These are phyloP conservation scores for Diplodia sapinea DNA, from an alignment of 2,329 filamentous ascomycete genomes.

Conservation along the genomic window DNA sequence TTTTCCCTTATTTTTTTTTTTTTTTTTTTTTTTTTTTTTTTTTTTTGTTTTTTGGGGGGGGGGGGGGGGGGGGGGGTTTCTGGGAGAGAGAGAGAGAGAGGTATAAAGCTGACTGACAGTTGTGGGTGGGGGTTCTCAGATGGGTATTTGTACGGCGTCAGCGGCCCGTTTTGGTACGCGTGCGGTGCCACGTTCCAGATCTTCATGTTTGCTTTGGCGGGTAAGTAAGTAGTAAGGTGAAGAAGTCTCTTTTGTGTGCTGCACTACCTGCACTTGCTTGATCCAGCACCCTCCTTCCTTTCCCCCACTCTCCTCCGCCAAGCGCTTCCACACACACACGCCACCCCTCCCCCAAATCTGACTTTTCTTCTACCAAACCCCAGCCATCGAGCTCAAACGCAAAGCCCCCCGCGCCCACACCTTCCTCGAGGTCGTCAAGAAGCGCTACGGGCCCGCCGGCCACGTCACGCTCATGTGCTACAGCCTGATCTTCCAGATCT, in stretches of 20 bases:
- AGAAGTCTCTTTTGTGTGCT: no score
- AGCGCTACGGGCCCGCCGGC: slow-evolving; percentile 30
- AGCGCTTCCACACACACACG: no score
- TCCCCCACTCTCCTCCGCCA: no score
- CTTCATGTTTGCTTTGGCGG: slow-evolving; percentile 31
- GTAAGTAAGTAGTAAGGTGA: not conserved
- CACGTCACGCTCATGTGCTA: slow-evolving; percentile 33
- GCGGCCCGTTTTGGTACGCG: slow-evolving; percentile 43
- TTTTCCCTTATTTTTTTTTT: no score
- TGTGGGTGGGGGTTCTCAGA: not conserved
- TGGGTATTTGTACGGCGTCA: slow-evolving; percentile 33
- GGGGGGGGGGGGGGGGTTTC: no score
- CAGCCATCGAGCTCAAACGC: slow-evolving; percentile 44
- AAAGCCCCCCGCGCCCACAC: slow-evolving; percentile 43
- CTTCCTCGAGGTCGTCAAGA: slow-evolving; percentile 33
- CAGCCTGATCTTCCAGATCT: slow-evolving; percentile 31
- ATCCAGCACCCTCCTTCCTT: no score
- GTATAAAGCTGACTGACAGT: not conserved
- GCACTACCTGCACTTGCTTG: no score
- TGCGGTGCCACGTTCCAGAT: slow-evolving; percentile 44
- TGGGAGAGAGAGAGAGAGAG: not conserved
- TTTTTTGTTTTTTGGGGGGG: no score
- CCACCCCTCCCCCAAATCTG: no score
- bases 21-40: no score
- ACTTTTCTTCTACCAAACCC: no score